These are phyloP conservation scores for Lipomyces sp. DNA, from an alignment of 805 yeast species.

Conservation along the genomic window DNA sequence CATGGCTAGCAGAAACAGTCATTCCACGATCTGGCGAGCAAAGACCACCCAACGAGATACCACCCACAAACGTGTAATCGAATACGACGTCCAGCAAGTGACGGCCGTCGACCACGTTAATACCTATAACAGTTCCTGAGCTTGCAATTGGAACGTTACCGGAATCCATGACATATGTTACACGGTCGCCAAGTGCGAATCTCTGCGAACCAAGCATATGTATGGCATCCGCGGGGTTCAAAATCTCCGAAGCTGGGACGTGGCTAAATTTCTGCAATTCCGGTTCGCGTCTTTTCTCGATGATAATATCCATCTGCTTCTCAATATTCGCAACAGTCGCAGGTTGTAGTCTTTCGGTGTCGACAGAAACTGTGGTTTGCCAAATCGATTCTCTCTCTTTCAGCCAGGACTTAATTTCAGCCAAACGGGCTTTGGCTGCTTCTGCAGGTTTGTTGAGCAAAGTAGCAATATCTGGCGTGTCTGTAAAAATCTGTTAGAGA, in stretches of 20 bases:
- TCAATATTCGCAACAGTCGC: constrained; percentile 68
- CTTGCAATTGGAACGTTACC: constrained; percentile 87
- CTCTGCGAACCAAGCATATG: constrained; percentile 69
- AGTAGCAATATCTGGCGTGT: constrained; percentile 10
- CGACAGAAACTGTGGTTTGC: constrained; percentile 65
- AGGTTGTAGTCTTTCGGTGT: constrained; percentile 72
- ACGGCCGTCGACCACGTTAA: constrained; percentile 14
- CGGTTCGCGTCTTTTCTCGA: constrained; percentile 31
- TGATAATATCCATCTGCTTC: constrained; percentile 45
- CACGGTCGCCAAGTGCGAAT: constrained; percentile 86
- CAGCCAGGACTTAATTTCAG: constrained; percentile 43
- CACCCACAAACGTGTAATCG: constrained; percentile 79
- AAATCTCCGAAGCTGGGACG: constrained; percentile 79
- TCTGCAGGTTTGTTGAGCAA: constrained; percentile 26
- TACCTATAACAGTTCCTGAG: constrained; percentile 80
- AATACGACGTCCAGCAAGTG: constrained; percentile 64
- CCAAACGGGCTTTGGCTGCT: constrained; percentile 34
- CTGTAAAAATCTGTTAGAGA: neutral
- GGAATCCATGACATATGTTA: constrained; percentile 74
- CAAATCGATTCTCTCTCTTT: constrained; percentile 36
- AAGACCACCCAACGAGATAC: constrained; percentile 76
- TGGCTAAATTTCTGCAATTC: constrained; percentile 57
- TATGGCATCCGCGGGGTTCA: constrained; percentile 70
- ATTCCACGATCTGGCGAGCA: constrained; percentile 76
- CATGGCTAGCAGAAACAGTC: constrained; percentile 73